A percentile compares a stretch with the other conserved stretches of the same genome.
These are phyloP conservation scores for Aspergillus japonicus DNA, from an alignment of 2,329 filamentous ascomycete genomes.

Conservation along the genomic window DNA sequence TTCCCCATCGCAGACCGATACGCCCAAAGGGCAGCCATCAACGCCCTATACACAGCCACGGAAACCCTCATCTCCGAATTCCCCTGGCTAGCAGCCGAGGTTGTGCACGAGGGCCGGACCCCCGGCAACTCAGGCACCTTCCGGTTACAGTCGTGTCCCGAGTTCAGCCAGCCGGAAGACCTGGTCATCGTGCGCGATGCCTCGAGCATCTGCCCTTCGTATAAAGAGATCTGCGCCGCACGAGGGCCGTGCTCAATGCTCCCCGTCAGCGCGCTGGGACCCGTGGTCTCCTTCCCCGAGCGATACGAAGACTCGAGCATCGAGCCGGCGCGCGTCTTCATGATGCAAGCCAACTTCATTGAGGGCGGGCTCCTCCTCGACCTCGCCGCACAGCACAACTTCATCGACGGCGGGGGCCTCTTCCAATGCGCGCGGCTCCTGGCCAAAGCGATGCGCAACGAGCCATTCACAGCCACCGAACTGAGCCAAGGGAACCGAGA, in stretches of 20 bases:
- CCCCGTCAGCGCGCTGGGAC: conserved; percentile 27
- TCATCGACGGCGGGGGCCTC: conserved; percentile 13
- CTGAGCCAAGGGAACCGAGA: conserved; percentile 13
- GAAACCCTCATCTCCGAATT: not conserved
- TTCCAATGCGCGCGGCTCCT: conserved; percentile 9
- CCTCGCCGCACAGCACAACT: conserved; percentile 18
- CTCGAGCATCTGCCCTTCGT: not conserved
- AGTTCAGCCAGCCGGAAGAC: not conserved
- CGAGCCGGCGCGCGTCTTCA: conserved; percentile 12
- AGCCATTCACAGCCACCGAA: not conserved
- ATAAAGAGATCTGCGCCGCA: not conserved
- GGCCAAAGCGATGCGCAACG: conserved; percentile 3
- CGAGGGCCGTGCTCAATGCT: conserved; percentile 29
- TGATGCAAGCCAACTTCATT: conserved; percentile 21
- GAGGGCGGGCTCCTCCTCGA: conserved; percentile 19
- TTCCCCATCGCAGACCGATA: conserved; percentile 5
- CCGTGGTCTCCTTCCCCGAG: conserved; percentile 24
- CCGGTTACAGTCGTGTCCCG: not conserved
- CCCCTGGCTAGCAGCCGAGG: not conserved
- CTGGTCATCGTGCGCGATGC: not conserved
- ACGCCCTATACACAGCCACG: not conserved
- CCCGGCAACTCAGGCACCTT: not conserved
- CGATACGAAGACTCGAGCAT: conserved; percentile 17
- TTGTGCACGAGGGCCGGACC: not conserved
- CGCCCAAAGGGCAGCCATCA: not conserved